Evolutionary conservation across 2,329 filamentous ascomycete genomes (phyloP).

Genomic region (Calonectria henricotiae): DNA sequence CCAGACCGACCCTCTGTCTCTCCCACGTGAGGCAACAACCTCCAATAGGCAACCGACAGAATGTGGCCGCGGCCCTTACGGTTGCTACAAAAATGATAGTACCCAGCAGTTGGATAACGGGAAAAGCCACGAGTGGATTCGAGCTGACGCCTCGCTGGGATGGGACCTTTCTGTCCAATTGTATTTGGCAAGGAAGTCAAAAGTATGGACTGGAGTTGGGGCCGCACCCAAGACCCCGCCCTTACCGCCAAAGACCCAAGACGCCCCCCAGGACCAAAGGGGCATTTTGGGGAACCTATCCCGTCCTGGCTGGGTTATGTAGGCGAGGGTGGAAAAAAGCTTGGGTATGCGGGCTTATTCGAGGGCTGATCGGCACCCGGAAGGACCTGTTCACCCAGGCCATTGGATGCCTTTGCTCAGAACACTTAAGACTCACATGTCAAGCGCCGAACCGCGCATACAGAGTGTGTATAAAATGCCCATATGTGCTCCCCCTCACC

Average conservation of each 20-base stretch:
- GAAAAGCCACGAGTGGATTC: conserved; percentile 50
- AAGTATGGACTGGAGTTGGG: conserved; percentile 35
- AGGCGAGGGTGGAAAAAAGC: conserved; percentile 37
- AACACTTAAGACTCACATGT: conserved; percentile 53
- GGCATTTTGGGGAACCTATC: conserved; percentile 42
- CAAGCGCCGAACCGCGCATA: conserved; percentile 49
- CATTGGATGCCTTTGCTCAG: conserved; percentile 48
- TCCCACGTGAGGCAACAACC: conserved; percentile 51
- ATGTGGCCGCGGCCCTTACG: conserved; percentile 43
- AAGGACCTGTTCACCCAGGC: conserved; percentile 41
- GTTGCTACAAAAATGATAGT: conserved; percentile 39
- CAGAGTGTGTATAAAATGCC: conserved; percentile 44
- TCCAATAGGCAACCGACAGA: conserved; percentile 50
- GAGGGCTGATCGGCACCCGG: conserved; percentile 49
- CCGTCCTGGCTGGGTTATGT: conserved; percentile 36
- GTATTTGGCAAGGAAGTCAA: conserved; percentile 47
- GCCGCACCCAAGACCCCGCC: conserved; percentile 48
- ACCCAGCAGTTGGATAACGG: conserved; percentile 49
- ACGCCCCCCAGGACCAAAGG: conserved; percentile 37
- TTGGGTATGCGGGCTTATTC: conserved; percentile 45
- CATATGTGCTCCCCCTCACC: conserved; percentile 27
- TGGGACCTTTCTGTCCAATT: conserved; percentile 41
- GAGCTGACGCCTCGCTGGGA: conserved; percentile 48
- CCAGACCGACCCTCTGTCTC: conserved; percentile 47
- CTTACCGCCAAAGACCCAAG: conserved; percentile 47